Percentiles rank a stretch among this genome's conserved stretches.
Conservation (phyloP, 164 flowering plant species). For the Aristolochia fimbriata region DNA sequence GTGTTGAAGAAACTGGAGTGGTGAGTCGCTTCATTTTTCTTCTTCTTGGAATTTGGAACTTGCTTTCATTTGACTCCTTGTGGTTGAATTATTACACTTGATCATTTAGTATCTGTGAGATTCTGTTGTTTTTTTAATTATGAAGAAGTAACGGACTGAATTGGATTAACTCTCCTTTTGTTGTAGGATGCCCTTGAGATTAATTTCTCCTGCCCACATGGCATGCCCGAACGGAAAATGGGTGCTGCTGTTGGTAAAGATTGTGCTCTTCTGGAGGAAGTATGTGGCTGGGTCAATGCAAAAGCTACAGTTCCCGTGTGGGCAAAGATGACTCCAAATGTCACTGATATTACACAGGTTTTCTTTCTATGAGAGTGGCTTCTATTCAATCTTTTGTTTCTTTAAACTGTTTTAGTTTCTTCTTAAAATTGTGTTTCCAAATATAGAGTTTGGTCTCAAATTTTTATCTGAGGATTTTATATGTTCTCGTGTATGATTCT, state of each 20-base stretch:
- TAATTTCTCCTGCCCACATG: slow-evolving; percentile 98
- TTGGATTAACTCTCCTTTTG: neutral
- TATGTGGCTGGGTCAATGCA: slow-evolving; percentile 94
- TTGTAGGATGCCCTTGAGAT: slow-evolving; percentile 86
- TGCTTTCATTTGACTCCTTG: no score
- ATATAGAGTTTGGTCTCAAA: no score
- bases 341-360: slow-evolving; percentile 91
- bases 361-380: neutral
- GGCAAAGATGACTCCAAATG: slow-evolving; percentile 99
- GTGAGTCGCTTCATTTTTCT: slow-evolving; percentile 29
- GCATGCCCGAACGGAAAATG: slow-evolving; percentile 99
- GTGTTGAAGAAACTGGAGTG: slow-evolving; percentile 92
- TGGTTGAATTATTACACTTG: no score
- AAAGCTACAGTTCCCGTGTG: slow-evolving; percentile 98
- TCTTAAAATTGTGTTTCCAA: no score
- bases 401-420: no score
- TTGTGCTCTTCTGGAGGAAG: slow-evolving; percentile 81
- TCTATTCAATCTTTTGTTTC: no score
- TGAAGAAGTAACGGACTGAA: neutral
- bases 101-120: neutral
- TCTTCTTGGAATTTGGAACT: no score
- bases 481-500: no score
- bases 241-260: slow-evolving; percentile 99
- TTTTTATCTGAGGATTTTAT: no score
- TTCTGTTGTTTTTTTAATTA: neutral